Evolutionary conservation across 768 basidiomycete genomes (phyloP).

Genomic region (Podaxis sp.): DNA sequence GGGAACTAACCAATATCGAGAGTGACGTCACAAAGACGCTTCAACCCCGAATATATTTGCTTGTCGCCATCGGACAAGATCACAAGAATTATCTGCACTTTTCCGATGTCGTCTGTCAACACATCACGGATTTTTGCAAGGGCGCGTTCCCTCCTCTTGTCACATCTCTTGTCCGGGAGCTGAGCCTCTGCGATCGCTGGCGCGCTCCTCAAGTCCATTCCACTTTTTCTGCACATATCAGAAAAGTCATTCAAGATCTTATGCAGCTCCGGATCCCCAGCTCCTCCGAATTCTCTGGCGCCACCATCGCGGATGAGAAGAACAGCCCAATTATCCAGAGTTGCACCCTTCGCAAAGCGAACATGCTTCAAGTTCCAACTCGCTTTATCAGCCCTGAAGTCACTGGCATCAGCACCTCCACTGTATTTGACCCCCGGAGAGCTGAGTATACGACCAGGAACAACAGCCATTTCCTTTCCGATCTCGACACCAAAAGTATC

Average conservation of each 20-base stretch:
- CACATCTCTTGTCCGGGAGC: conserved; percentile 50
- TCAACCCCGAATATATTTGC: conserved; percentile 73
- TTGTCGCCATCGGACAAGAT: conserved; percentile 71
- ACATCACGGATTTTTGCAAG: conserved; percentile 41
- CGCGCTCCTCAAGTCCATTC: conserved; percentile 47
- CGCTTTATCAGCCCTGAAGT: conserved; percentile 45
- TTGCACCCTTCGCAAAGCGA: conserved; percentile 58
- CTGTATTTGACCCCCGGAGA: conserved; percentile 60
- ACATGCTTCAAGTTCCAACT: conserved; percentile 75
- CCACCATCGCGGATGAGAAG: conserved; percentile 64
- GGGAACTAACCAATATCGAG: conserved; percentile 54
- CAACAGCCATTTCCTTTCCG: conserved; percentile 60
- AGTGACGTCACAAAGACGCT: conserved; percentile 64
- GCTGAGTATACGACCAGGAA: conserved; percentile 69
- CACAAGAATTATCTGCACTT: conserved; percentile 60
- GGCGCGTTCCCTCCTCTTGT: conserved; percentile 53
- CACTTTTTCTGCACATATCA: conserved; percentile 60
- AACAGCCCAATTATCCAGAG: conserved; percentile 63
- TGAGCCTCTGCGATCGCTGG: conserved; percentile 39
- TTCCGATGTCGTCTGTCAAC: conserved; percentile 37
- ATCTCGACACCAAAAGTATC: conserved; percentile 62
- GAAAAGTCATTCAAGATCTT: conserved; percentile 50
- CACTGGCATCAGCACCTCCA: conserved; percentile 36
- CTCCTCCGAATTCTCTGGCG: conserved; percentile 53
- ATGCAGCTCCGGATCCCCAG: conserved; percentile 52